Evolutionary conservation across 768 basidiomycete species (phyloP), one percentile per base, ranked within the genome.

Genomic region (Boletus eberwhitei): DNA sequence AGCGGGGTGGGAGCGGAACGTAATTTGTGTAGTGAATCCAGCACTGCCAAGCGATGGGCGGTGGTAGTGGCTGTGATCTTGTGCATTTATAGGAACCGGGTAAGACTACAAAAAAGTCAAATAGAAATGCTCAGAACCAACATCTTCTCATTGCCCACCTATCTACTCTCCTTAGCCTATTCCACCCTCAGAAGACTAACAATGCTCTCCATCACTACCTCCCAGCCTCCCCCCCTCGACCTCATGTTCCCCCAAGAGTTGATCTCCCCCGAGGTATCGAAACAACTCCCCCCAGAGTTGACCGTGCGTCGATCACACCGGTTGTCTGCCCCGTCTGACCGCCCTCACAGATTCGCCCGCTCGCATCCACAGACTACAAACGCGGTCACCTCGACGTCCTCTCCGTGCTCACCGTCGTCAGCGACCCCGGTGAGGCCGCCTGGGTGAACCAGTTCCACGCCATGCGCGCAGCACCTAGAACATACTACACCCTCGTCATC

Each of bases 401-500:
- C 62, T 52, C 76, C 13, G 82, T 88, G 29, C 81, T 94, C 37
- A 82, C 93, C 12, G 75, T 82, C 46, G 83, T 84, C 19, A 82
- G 87, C 5, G 84, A 86, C 69, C 79, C 83, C 9, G 81, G 90
- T 26, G 77, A 83, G 37, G 72, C 73, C 0, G 82, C 86, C 2
- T 98, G 92, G 84, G 67, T 75, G 19, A 73, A 80, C 3, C 88
- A 90, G 35, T 93, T 89, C 71, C 69, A 83, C 31, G 75, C 77
- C 37, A 74, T 87, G 61, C 81, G 82, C 57, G 71, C 68, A n/a
- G 67, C 74, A 8, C 76, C 80, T 2, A 63, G 72, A 41, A 88
- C 90, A 2, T 97, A 98, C 78, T 94, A 85, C 73, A 75, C 86
- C 46, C 72, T 98, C 64, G 95, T 95, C 68, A 86, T 98, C 65